Conservation (phyloP, 2,329 filamentous ascomycete species). For the Fusarium zealandicum region DNA sequence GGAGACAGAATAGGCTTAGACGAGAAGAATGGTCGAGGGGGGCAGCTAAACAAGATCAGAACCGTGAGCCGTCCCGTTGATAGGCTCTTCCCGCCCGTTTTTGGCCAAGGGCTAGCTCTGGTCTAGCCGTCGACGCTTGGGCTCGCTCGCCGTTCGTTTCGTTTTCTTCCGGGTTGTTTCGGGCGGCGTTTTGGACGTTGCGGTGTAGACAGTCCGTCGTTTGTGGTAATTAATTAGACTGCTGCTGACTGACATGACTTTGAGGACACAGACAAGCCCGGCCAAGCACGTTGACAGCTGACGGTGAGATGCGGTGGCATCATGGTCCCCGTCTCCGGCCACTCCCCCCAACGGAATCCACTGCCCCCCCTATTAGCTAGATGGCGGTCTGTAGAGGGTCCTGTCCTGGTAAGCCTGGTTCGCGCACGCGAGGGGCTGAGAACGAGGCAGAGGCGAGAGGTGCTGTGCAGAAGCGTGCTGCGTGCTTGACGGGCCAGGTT, state of each 20-base stretch:
- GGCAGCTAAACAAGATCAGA: conserved; percentile 26
- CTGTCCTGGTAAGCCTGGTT: no score
- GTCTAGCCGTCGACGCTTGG: conserved; percentile 19
- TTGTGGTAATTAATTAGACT: no score
- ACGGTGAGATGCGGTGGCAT: no score
- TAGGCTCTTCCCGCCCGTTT: conserved; percentile 34
- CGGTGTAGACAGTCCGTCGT: no score
- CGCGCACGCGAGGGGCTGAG: background rate
- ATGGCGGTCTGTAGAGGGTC: no score
- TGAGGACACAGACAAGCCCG: no score
- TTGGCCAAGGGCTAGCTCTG: conserved; percentile 17
- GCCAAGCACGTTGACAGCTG: no score
- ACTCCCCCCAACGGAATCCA: no score
- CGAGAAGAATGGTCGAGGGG: conserved; percentile 5
- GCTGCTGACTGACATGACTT: no score
- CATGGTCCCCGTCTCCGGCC: no score
- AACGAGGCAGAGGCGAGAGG: conserved; percentile 1
- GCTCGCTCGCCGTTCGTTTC: conserved; percentile 28
- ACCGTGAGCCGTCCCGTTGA: conserved; percentile 33
- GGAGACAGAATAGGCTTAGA: conserved; percentile 26
- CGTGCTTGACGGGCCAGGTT: conserved; percentile 20
- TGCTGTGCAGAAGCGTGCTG: no score
- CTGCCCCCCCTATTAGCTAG: no score
- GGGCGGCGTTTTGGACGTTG: background rate
- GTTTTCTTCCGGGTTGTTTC: conserved; percentile 12